Evolutionary conservation across 306 rosid species (phyloP).

Genomic region (Canavalia ensiformis): DNA sequence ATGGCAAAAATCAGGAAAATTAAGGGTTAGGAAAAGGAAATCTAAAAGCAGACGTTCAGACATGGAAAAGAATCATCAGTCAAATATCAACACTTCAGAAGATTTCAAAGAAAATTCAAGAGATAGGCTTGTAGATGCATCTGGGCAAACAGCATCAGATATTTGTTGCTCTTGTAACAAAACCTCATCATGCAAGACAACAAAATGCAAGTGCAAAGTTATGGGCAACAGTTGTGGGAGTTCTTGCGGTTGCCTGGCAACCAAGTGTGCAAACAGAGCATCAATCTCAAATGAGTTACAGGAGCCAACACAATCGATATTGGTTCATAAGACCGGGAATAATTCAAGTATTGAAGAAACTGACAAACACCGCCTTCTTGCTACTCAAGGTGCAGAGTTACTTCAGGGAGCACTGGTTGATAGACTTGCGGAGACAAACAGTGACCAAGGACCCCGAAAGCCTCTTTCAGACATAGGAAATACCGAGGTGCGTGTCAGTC

Average conservation of each 20-base stretch:
- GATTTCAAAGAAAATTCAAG: conserved; percentile 52
- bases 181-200: conserved; percentile 78
- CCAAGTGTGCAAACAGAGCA: conserved; percentile 71
- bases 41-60: conserved; percentile 53
- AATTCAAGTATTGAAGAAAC: conserved; percentile 51
- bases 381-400: conserved; percentile 80
- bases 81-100: conserved; percentile 39
- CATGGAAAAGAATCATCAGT: conserved; percentile 27
- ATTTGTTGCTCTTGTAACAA: conserved; percentile 78
- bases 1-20: conserved; percentile 56
- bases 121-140: conserved; percentile 43
- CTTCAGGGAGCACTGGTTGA: conserved; percentile 78
- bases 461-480: conserved; percentile 91
- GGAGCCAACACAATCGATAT: conserved; percentile 40
- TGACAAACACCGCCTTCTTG: conserved; percentile 60
- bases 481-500: conserved; percentile 61
- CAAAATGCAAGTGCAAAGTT: conserved; percentile 71
- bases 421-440: conserved; percentile 56
- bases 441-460: conserved; percentile 60
- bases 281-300: conserved; percentile 42
- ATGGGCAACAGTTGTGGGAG: conserved; percentile 62
- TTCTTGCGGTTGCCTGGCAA: conserved; percentile 68
- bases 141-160: conserved; percentile 38
- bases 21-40: conserved; percentile 49
- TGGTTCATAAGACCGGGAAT: conserved; percentile 36